phyloP scores from a whole-genome alignment of 1,139 yeast species.

The Eremothecium sinecaudum region DNA sequence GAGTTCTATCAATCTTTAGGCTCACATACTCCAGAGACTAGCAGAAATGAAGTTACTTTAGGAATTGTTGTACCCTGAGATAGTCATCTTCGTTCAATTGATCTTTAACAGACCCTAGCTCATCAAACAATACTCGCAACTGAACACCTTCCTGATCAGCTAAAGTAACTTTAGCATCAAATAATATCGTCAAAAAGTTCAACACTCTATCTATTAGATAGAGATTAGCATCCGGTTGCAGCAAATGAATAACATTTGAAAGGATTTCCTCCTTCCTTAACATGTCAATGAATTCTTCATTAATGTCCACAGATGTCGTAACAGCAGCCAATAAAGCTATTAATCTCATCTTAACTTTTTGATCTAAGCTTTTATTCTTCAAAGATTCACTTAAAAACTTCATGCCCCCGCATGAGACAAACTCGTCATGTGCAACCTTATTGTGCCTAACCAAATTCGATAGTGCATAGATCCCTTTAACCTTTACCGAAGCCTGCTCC shows the following conservation, averaged over 20 bases:
- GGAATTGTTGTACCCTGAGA: slow-evolving; percentile 41
- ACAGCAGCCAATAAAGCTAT: slow-evolving; percentile 51
- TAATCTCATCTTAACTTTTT: slow-evolving; percentile 44
- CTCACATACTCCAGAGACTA: too few species aligned
- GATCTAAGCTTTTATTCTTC: slow-evolving; percentile 14
- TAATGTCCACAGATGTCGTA: slow-evolving; percentile 41
- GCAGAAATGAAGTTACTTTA: too few species aligned
- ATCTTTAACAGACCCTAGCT: slow-evolving; percentile 38
- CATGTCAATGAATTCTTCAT: slow-evolving; percentile 31
- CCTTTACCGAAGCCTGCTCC: slow-evolving; percentile 35
- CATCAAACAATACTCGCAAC: slow-evolving; percentile 36
- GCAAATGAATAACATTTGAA: slow-evolving; percentile 31
- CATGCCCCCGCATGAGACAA: slow-evolving; percentile 61
- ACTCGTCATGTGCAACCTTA: slow-evolving; percentile 43
- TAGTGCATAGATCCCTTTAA: slow-evolving; percentile 69
- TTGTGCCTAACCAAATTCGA: slow-evolving; percentile 71
- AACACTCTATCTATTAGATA: slow-evolving; percentile 55
- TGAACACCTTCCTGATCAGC: slow-evolving; percentile 38
- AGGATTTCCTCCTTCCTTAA: slow-evolving; percentile 39
- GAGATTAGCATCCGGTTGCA: slow-evolving; percentile 39
- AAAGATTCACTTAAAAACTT: slow-evolving; percentile 32
- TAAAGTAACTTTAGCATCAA: slow-evolving; percentile 41
- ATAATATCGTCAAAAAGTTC: slow-evolving; percentile 43
- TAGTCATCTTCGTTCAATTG: slow-evolving; percentile 47
- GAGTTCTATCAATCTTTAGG: too few species aligned